A percentile compares a stretch with the other conserved stretches of the same genome.
Evolutionary conservation across 257 asterid genomes (phyloP).

Genomic region (Cinchona pubescens): DNA sequence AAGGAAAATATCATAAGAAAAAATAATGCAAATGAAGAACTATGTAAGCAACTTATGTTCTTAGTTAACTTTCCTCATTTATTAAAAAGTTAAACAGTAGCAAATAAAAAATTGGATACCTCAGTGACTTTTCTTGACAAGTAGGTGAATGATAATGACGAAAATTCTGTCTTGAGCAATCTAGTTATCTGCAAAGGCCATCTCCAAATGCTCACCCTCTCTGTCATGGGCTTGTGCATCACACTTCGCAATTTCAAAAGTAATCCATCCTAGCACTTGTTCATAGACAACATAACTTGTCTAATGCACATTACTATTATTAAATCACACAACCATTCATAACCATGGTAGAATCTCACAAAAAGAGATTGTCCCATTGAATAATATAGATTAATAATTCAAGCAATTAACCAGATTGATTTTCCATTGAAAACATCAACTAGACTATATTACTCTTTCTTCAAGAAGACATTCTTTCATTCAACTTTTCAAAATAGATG

Average conservation of each 20-base stretch:
- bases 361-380: no score
- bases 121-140: constrained; percentile 67
- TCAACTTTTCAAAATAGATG: constrained; percentile 38
- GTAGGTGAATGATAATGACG: constrained; percentile 50
- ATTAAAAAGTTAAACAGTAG: background rate
- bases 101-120: constrained; percentile 34
- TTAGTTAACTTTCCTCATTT: background rate
- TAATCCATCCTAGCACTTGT: constrained; percentile 51
- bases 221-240: constrained; percentile 48
- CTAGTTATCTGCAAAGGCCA: constrained; percentile 91
- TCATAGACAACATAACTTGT: background rate
- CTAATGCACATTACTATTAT: background rate
- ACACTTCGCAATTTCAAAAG: constrained; percentile 54
- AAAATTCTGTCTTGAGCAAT: constrained; percentile 57
- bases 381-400: background rate
- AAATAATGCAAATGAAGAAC: no score
- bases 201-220: constrained; percentile 85
- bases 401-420: constrained; percentile 46
- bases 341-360: background rate
- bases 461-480: constrained; percentile 51
- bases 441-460: constrained; percentile 36
- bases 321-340: background rate
- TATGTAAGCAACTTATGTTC: background rate
- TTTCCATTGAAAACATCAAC: constrained; percentile 54
- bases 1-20: no score